phyloP scores from a whole-genome alignment of 1,139 yeast genomes.

The Debaryomycetaceae sp. region DNA sequence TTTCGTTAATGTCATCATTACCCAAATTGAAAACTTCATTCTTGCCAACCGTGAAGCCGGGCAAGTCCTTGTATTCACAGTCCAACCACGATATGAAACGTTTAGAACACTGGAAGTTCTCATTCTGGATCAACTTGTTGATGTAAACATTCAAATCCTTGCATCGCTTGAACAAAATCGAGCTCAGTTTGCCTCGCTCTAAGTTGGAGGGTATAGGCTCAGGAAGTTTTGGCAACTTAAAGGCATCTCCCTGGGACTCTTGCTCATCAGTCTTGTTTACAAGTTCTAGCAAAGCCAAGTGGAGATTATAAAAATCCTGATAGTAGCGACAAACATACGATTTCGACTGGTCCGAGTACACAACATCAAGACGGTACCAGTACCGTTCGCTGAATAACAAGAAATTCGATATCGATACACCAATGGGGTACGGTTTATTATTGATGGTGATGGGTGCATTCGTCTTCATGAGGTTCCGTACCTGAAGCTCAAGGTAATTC shows the following conservation, averaged over 20 bases:
- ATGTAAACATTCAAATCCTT: conserved; percentile 34
- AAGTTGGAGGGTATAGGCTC: conserved; percentile 33
- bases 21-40: conserved; percentile 5
- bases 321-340: conserved; percentile 35
- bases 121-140: conserved; percentile 21
- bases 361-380: conserved; percentile 43
- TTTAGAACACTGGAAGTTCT: conserved; percentile 23
- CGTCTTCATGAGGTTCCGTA: conserved; percentile 7
- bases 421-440: conserved; percentile 28
- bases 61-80: conserved; percentile 16
- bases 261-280: conserved; percentile 1
- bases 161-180: conserved; percentile 21
- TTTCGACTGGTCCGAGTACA: conserved; percentile 27
- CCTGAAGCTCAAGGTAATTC: conserved; percentile 12
- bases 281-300: conserved; percentile 20
- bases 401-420: conserved; percentile 32
- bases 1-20: conserved; percentile 19
- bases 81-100: conserved; percentile 34
- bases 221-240: conserved; percentile 39
- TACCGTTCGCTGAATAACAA: conserved; percentile 31
- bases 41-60: conserved; percentile 16
- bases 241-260: neutral
- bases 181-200: conserved; percentile 2
- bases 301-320: conserved; percentile 43
- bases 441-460: conserved; percentile 26